These are phyloP conservation scores for Myriosclerotinia duriaeana DNA, from an alignment of 2,329 filamentous ascomycete genomes.

Conservation along the genomic window DNA sequence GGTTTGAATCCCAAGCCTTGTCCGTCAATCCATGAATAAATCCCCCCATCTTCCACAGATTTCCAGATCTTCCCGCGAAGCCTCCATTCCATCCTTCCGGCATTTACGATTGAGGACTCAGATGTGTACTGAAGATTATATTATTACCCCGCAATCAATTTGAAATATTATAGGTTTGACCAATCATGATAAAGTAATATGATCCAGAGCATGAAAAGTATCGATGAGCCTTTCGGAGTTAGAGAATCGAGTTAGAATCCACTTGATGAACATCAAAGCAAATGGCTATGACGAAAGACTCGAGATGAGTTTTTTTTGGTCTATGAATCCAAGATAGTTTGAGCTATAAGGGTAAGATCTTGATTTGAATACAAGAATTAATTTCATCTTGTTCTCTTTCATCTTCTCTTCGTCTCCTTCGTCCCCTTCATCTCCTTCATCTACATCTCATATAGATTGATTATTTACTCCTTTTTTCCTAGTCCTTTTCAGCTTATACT, in stretches of 20 bases:
- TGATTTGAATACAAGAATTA: no score
- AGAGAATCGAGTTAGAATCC: background rate
- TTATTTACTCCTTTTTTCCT: slow-evolving; percentile 2
- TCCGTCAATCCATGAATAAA: background rate
- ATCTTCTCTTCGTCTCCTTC: background rate
- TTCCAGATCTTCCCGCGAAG: background rate
- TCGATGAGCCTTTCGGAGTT: background rate
- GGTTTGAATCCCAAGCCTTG: background rate
- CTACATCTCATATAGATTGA: background rate
- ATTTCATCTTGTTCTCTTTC: no score
- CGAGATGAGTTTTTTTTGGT: no score
- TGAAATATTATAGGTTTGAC: background rate
- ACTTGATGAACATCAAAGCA: slow-evolving; percentile 1
- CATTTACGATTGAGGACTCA: background rate
- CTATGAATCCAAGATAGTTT: no score
- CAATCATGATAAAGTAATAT: background rate
- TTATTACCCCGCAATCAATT: slow-evolving; percentile 2
- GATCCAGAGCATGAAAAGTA: background rate
- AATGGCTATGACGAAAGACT: no score
- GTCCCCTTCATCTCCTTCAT: no score
- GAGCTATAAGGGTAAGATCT: no score
- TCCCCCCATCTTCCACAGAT: background rate
- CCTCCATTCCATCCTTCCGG: background rate
- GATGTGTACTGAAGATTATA: background rate
- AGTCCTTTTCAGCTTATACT: background rate